Conservation (phyloP, 2,329 filamentous ascomycete genomes). For the Pseudocercospora cruenta region DNA sequence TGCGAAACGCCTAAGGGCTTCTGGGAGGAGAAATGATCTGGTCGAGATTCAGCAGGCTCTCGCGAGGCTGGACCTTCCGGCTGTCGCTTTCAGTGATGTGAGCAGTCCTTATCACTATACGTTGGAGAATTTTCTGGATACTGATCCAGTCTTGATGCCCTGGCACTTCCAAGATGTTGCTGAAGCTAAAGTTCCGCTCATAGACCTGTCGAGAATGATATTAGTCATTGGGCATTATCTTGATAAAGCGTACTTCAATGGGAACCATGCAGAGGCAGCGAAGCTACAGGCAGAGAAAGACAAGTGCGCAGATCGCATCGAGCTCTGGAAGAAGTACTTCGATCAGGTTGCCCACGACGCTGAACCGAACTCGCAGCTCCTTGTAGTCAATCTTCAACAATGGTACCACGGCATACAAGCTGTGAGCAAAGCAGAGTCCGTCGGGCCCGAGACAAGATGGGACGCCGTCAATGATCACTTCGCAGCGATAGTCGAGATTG, state of each 20-base stretch:
- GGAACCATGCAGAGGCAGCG: neutral
- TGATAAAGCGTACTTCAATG: neutral
- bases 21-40: constrained; percentile 21
- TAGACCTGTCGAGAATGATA: constrained; percentile 20
- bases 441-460: constrained; percentile 3
- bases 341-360: constrained; percentile 3
- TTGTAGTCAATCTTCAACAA: constrained; percentile 9
- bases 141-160: constrained; percentile 9
- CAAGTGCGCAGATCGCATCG: constrained; percentile 1
- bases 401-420: constrained; percentile 7
- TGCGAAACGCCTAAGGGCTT: neutral
- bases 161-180: constrained; percentile 19
- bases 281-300: constrained; percentile 5
- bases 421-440: neutral
- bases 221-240: constrained; percentile 13
- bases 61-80: constrained; percentile 20
- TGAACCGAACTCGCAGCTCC: constrained; percentile 1
- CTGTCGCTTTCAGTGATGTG: constrained; percentile 16
- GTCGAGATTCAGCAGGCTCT: constrained; percentile 21
- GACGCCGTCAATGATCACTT: constrained; percentile 15
- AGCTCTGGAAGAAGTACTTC: constrained; percentile 19
- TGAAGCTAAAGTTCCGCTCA: constrained; percentile 19
- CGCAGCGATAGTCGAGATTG: constrained; percentile 10
- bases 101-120: constrained; percentile 18
- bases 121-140: constrained; percentile 17